Evolutionary conservation across 177 flowering plant genomes (phyloP).

Genomic region (Vitis hybrid): DNA sequence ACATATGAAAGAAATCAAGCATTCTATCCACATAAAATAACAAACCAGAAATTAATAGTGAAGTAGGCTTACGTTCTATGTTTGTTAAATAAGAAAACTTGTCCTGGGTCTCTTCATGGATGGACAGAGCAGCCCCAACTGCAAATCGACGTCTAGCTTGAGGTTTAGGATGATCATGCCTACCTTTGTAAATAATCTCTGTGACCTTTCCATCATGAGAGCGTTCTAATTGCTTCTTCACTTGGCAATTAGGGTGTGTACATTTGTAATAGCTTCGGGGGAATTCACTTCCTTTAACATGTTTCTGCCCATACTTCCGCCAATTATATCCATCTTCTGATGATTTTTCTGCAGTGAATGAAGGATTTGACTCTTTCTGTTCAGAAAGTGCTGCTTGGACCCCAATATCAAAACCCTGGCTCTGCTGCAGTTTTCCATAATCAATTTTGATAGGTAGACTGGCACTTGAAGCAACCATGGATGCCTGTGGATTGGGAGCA

Average conservation of each 20-base stretch:
- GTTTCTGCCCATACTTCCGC: constrained; percentile 29
- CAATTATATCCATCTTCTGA: constrained; percentile 23
- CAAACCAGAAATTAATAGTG: constrained; percentile 2
- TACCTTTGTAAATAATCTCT: constrained; percentile 41
- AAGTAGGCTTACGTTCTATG: constrained; percentile 15
- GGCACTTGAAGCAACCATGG: background rate
- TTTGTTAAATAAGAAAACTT: constrained; percentile 10
- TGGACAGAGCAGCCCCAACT: background rate
- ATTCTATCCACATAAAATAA: constrained; percentile 1
- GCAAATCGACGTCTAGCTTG: constrained; percentile 29
- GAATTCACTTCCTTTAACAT: constrained; percentile 25
- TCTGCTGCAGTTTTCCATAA: background rate
- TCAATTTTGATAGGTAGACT: background rate
- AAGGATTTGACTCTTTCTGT: constrained; percentile 1
- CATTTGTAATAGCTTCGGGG: constrained; percentile 28
- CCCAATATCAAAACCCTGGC: background rate
- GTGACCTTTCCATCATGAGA: constrained; percentile 23
- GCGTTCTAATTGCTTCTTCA: constrained; percentile 20
- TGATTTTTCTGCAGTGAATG: constrained; percentile 7
- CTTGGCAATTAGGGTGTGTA: constrained; percentile 24
- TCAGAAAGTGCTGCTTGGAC: constrained; percentile 3
- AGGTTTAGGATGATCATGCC: constrained; percentile 43
- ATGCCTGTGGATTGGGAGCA: background rate
- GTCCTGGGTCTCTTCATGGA: constrained; percentile 22
- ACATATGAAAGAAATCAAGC: constrained; percentile 1